These are phyloP conservation scores for Haplosporangium sp. DNA, from an alignment of 371 early-diverging fungal species.

Conservation along the genomic window DNA sequence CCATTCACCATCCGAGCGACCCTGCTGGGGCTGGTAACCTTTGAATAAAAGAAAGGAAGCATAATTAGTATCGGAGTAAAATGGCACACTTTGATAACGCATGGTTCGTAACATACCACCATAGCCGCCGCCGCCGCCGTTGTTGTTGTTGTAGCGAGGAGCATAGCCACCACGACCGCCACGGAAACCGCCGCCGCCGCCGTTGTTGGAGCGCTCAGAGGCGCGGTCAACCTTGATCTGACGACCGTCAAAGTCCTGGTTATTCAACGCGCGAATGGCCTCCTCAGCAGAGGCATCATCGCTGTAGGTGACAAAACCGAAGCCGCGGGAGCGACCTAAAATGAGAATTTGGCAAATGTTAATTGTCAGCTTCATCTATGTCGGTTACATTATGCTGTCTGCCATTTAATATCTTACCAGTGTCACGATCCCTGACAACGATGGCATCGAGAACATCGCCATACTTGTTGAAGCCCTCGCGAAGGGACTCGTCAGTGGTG, in stretches of 20 bases:
- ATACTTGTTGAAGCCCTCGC: conserved; percentile 56
- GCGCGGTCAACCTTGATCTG: conserved; percentile 67
- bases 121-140: conserved; percentile 20
- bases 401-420: too few species aligned
- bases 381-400: too few species aligned
- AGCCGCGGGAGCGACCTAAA: conserved; percentile 78
- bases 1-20: conserved; percentile 47
- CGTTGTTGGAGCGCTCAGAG: conserved; percentile 36
- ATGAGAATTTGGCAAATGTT: conserved; percentile 5
- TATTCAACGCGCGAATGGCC: conserved; percentile 70
- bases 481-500: conserved; percentile 67
- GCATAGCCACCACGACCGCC: conserved; percentile 36
- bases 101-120: neutral
- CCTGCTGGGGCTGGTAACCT: conserved; percentile 30
- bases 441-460: conserved; percentile 59
- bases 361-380: too few species aligned
- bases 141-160: conserved; percentile 11
- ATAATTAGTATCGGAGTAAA: neutral
- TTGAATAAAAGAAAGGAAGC: neutral
- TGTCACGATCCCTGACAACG: conserved; percentile 63
- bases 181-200: conserved; percentile 23
- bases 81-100: neutral
- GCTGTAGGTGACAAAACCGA: conserved; percentile 81
- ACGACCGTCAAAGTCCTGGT: conserved; percentile 73
- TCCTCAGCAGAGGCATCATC: conserved; percentile 62